Conservation (phyloP, 2,329 filamentous ascomycete species). For the Stemphylium lycopersici region DNA sequence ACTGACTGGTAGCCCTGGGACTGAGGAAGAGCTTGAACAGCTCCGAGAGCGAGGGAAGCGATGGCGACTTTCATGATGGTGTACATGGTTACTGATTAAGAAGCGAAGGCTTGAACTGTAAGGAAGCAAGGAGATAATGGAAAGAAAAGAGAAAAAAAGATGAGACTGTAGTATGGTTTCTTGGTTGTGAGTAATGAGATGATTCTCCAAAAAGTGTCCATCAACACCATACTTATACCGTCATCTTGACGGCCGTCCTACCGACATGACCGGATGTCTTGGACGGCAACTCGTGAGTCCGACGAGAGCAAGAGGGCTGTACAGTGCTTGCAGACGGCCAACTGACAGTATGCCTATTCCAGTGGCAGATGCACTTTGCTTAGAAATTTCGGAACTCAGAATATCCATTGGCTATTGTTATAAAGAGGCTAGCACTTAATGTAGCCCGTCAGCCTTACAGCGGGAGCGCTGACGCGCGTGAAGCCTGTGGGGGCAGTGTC, state of each 20-base stretch:
- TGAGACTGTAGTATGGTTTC: conserved; percentile 33
- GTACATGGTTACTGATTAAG: conserved; percentile 43
- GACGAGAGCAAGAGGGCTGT: conserved; percentile 13
- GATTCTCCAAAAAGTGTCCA: conserved; percentile 8
- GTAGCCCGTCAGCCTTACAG: conserved; percentile 15
- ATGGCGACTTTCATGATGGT: conserved; percentile 43
- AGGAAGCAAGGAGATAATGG: conserved; percentile 20
- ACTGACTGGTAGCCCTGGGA: conserved; percentile 10
- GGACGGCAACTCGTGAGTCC: conserved; percentile 16
- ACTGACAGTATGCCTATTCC: conserved; percentile 19
- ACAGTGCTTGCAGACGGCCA: conserved; percentile 12
- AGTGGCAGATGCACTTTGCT: conserved; percentile 18
- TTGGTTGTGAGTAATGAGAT: conserved; percentile 38
- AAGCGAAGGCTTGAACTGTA: conserved; percentile 26
- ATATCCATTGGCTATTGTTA: conserved; percentile 20
- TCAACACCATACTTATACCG: conserved; percentile 37
- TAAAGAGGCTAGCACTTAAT: conserved; percentile 9
- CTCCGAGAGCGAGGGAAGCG: conserved; percentile 38
- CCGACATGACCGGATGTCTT: background rate
- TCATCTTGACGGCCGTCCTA: background rate
- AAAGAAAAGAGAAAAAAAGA: conserved; percentile 22
- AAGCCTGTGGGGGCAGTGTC: conserved; percentile 16
- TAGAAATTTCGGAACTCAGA: conserved; percentile 14
- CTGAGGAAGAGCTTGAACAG: conserved; percentile 42
- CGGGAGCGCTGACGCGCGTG: conserved; percentile 18